Percentiles rank a stretch among this genome's conserved stretches.
These are phyloP conservation scores for Xylariaceae sp. DNA, from an alignment of 2,329 filamentous ascomycete genomes.

Conservation along the genomic window DNA sequence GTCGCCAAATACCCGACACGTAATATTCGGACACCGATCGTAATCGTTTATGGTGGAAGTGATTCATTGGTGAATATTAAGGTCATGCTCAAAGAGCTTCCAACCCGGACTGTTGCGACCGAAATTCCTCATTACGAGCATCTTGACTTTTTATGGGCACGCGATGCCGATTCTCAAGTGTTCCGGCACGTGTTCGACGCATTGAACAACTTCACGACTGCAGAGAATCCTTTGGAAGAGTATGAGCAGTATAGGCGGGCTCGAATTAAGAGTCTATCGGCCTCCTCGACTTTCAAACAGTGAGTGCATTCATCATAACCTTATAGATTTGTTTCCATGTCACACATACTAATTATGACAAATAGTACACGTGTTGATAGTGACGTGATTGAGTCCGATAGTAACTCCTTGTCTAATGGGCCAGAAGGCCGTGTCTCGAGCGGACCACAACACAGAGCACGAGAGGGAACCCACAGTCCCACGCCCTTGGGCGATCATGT, in stretches of 20 bases:
- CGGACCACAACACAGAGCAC: slow-evolving; percentile 23
- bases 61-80: slow-evolving; percentile 93
- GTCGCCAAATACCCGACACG: slow-evolving; percentile 93
- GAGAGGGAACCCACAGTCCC: slow-evolving; percentile 20
- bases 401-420: slow-evolving; percentile 24
- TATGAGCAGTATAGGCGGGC: slow-evolving; percentile 54
- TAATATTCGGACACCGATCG: slow-evolving; percentile 94
- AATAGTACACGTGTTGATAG: slow-evolving; percentile 24
- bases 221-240: slow-evolving; percentile 56
- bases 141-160: slow-evolving; percentile 92
- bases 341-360: neutral
- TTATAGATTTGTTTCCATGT: neutral
- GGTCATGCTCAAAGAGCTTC: slow-evolving; percentile 86
- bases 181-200: slow-evolving; percentile 92
- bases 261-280: slow-evolving; percentile 46
- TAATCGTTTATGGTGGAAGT: slow-evolving; percentile 87
- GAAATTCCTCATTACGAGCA: slow-evolving; percentile 94
- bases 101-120: slow-evolving; percentile 76
- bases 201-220: slow-evolving; percentile 64
- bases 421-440: no score
- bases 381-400: slow-evolving; percentile 29
- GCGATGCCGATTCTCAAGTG: slow-evolving; percentile 76
- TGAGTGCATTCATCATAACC: slow-evolving; percentile 16
- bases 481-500: slow-evolving; percentile 5
- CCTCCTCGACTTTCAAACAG: slow-evolving; percentile 32